Evolutionary conservation across 192 early-diverging fungal species (phyloP).

Genomic region (Lobosporangium transversale): DNA sequence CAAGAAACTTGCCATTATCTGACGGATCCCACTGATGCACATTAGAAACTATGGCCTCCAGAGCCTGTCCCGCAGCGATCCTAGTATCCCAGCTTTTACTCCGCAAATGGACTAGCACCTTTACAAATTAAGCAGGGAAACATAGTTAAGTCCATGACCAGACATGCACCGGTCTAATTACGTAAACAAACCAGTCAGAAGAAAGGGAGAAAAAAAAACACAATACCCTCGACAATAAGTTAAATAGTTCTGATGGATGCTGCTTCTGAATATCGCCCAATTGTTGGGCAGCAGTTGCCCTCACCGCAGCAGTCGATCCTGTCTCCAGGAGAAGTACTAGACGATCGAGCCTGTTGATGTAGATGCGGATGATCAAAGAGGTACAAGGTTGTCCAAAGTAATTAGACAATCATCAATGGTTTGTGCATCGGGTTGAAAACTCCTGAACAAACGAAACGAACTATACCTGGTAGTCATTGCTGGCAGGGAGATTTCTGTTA

Average conservation of each 20-base stretch:
- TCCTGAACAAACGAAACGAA: no score
- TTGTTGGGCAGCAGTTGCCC: constrained; percentile 93
- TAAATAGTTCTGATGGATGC: constrained; percentile 92
- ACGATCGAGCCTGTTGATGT: constrained; percentile 81
- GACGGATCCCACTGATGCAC: constrained; percentile 87
- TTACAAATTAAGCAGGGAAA: no score
- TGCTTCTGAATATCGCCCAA: constrained; percentile 94
- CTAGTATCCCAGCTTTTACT: constrained; percentile 96
- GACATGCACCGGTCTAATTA: no score
- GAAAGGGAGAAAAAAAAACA: not conserved
- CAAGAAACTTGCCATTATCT: constrained; percentile 25
- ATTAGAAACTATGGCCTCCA: constrained; percentile 91
- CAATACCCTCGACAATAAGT: constrained; percentile 78
- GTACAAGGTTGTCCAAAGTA: no score
- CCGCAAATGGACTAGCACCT: constrained; percentile 87
- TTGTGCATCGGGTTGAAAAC: no score
- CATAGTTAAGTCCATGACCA: no score
- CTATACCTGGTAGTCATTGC: constrained; percentile 11
- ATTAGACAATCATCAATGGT: no score
- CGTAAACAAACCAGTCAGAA: not conserved
- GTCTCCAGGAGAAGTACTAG: constrained; percentile 94
- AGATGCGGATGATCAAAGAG: not conserved
- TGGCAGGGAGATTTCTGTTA: no score
- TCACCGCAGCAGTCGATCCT: constrained; percentile 87
- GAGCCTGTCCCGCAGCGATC: constrained; percentile 89